phyloP scores from a whole-genome alignment of 768 basidiomycete genomes.

The Tephrocybe sp. region DNA sequence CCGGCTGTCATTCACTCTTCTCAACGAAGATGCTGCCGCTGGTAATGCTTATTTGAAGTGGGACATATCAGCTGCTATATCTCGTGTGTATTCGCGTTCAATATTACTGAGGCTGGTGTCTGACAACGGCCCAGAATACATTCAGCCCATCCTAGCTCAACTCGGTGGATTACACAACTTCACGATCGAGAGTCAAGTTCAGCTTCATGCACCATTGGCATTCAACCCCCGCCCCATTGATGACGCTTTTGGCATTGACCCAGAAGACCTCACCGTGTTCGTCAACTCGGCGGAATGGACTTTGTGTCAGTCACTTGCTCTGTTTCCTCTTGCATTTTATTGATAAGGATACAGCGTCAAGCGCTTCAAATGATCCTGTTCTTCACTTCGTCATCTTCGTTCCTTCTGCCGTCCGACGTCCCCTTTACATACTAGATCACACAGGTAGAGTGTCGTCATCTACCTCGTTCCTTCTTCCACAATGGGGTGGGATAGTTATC shows the following conservation, averaged over 20 bases:
- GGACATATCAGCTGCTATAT: constrained; percentile 68
- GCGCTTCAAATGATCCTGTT: constrained; percentile 91
- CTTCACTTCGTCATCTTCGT: constrained; percentile 91
- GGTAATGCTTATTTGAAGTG: constrained; percentile 63
- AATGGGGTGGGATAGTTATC: constrained; percentile 90
- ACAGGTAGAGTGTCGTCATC: constrained; percentile 53
- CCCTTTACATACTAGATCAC: constrained; percentile 64
- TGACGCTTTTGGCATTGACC: constrained; percentile 57
- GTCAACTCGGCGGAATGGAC: constrained; percentile 97
- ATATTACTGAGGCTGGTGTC: constrained; percentile 2
- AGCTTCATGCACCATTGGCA: constrained; percentile 87
- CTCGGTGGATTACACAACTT: constrained; percentile 81
- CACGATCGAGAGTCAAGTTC: constrained; percentile 92
- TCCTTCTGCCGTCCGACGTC: constrained; percentile 67
- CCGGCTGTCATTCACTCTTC: constrained; percentile 86
- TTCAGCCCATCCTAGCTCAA: constrained; percentile 62
- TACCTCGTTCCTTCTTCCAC: constrained; percentile 84
- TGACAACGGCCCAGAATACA: constrained; percentile 49
- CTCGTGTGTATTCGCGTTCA: constrained; percentile 46
- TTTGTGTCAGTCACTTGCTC: constrained; percentile 69
- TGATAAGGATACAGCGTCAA: constrained; percentile 62
- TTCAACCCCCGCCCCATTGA: constrained; percentile 59
- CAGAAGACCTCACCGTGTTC: constrained; percentile 89
- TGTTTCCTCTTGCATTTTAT: background rate
- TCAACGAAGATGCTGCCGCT: constrained; percentile 85